Evolutionary conservation across 1,284 basidiomycete genomes (phyloP).

Genomic region (Cutaneotrichosporon cutaneum): DNA sequence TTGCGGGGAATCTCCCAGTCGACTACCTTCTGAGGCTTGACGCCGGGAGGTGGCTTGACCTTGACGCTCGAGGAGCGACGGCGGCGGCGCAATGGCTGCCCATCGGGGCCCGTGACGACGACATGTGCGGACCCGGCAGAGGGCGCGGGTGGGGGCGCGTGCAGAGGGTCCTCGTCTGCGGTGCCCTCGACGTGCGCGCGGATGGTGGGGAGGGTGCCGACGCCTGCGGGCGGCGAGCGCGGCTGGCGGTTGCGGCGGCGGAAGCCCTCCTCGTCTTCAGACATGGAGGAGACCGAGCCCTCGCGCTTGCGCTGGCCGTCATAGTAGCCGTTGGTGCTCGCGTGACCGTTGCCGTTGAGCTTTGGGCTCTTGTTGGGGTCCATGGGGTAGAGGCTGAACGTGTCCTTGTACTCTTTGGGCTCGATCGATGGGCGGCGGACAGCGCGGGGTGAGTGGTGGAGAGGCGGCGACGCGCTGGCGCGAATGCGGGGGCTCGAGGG

Average conservation of each 20-base stretch:
- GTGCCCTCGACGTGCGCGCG: conserved; percentile 32
- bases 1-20: conserved; percentile 84
- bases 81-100: conserved; percentile 34
- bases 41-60: conserved; percentile 46
- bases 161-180: conserved; percentile 11
- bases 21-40: conserved; percentile 47
- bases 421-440: conserved; percentile 16
- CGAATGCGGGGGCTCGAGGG: conserved; percentile 17
- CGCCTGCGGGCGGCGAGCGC: conserved; percentile 16
- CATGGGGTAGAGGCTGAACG: conserved; percentile 8
- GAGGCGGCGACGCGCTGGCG: conserved; percentile 15
- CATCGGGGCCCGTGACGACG: conserved; percentile 7
- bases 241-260: conserved; percentile 11
- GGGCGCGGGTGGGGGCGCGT: conserved; percentile 26
- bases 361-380: conserved; percentile 9
- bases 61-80: conserved; percentile 41
- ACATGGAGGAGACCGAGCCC: background rate
- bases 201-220: conserved; percentile 37
- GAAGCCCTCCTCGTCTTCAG: conserved; percentile 18
- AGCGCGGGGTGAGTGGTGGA: conserved; percentile 16
- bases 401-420: conserved; percentile 3
- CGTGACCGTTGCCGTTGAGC: conserved; percentile 9
- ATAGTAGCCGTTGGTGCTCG: conserved; percentile 4
- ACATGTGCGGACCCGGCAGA: conserved; percentile 13
- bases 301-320: conserved; percentile 6